A percentile compares a stretch with the other conserved stretches of the same genome.
phyloP scores from a whole-genome alignment of 1,284 basidiomycete species.

The Tylopilus microsporus region DNA sequence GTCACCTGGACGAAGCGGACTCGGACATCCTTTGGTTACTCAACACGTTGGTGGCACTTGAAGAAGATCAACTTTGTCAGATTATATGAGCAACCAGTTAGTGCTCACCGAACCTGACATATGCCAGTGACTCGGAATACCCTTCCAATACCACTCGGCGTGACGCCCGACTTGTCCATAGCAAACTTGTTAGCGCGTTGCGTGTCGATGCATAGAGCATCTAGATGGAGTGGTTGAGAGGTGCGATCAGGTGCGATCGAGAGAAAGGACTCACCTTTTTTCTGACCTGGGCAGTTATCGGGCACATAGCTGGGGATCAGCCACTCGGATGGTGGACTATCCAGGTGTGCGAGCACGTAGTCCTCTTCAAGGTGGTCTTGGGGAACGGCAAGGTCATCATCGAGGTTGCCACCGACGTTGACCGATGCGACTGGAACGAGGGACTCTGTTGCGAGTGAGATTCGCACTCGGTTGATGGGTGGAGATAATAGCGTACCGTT shows the following conservation, averaged over 20 bases:
- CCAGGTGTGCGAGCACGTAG: constrained; percentile 66
- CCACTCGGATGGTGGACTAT: constrained; percentile 61
- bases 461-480: no score
- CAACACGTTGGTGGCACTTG: constrained; percentile 18
- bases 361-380: constrained; percentile 57
- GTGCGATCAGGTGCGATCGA: neutral
- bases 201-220: constrained; percentile 92
- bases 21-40: constrained; percentile 53
- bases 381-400: constrained; percentile 56
- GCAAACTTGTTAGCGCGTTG: constrained; percentile 73
- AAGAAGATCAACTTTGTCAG: constrained; percentile 12
- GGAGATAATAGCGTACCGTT: no score
- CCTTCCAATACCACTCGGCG: constrained; percentile 42
- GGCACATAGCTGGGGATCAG: constrained; percentile 71
- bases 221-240: constrained; percentile 37
- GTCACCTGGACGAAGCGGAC: constrained; percentile 50
- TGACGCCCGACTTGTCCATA: constrained; percentile 66
- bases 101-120: neutral
- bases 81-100: constrained; percentile 28
- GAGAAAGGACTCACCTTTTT: constrained; percentile 55
- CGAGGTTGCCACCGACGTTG: constrained; percentile 46
- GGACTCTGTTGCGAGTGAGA: constrained; percentile 11
- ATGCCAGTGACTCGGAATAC: no score
- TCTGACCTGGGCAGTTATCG: constrained; percentile 63
- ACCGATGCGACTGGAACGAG: constrained; percentile 56